Percentiles rank a stretch among this genome's conserved stretches.
Evolutionary conservation across 1,139 yeast species (phyloP).

Genomic region (Trichomonascaceae sp.): DNA sequence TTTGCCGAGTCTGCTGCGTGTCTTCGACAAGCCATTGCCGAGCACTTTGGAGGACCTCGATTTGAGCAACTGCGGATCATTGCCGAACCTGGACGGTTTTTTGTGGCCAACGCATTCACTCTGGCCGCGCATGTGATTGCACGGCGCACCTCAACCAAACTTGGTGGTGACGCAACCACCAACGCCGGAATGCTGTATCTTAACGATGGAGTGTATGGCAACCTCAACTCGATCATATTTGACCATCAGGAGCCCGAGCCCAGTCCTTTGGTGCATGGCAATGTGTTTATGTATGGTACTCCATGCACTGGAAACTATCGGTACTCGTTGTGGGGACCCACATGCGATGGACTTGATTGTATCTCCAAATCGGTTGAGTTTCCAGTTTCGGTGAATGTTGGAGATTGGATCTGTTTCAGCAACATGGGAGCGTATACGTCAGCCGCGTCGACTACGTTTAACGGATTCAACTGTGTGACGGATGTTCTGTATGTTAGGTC

Average conservation of each 20-base stretch:
- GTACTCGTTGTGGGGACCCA: slow-evolving; percentile 90
- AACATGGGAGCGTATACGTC: slow-evolving; percentile 89
- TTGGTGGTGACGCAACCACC: slow-evolving; percentile 14
- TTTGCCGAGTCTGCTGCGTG: slow-evolving; percentile 51
- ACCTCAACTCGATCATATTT: slow-evolving; percentile 82
- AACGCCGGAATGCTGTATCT: slow-evolving; percentile 43
- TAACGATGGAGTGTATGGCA: slow-evolving; percentile 94
- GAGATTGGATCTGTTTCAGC: slow-evolving; percentile 87
- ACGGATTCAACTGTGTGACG: slow-evolving; percentile 63
- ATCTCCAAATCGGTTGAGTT: slow-evolving; percentile 42
- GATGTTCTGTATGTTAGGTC: slow-evolving; percentile 51
- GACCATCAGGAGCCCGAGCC: slow-evolving; percentile 83
- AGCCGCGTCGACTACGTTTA: slow-evolving; percentile 76
- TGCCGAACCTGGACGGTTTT: slow-evolving; percentile 92
- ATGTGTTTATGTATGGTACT: slow-evolving; percentile 32
- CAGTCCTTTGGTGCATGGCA: slow-evolving; percentile 42
- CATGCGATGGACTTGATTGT: slow-evolving; percentile 94
- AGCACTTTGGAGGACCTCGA: slow-evolving; percentile 37
- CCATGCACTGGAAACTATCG: slow-evolving; percentile 13
- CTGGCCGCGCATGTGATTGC: slow-evolving; percentile 80
- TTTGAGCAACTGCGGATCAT: slow-evolving; percentile 42
- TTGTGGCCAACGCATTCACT: slow-evolving; percentile 78
- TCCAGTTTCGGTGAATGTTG: slow-evolving; percentile 52
- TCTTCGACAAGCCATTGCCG: slow-evolving; percentile 42
- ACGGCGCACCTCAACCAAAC: slow-evolving; percentile 36